Evolutionary conservation across 2,329 filamentous ascomycete genomes (phyloP), one percentile per base, ranked within the genome.

Genomic region (Paecilomyces dactylethromorphus): DNA sequence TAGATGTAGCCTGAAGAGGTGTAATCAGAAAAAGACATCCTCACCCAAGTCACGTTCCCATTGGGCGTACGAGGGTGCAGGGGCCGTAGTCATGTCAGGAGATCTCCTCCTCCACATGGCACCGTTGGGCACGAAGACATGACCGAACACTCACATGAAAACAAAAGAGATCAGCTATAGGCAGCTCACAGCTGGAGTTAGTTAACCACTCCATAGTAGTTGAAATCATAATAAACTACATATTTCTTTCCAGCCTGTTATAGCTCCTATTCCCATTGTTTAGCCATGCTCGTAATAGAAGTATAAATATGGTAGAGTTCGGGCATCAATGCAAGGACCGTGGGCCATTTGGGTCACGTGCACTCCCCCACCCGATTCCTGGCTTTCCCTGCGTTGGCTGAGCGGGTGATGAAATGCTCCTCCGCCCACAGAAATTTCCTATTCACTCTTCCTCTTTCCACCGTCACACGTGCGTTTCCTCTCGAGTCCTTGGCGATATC

Each of bases 1-100:
- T 96, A 91, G 87, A 78, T 68, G 65, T 62, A 62, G 63, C 56
- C 39, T 18, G 13, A n/a, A 45, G 7, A 18, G 39, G n/a, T 45
- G 18, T 45, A 45, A 45, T 53, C 31, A 56, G 12, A 52, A 26
- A 1, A 26, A 52, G 11, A 29, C 50, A 52, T 52, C 50, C 50
- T 52, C 26, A n/a, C 26, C 50, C 50, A 13, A 13, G 10, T 52
- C 6, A 24, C 13, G 26, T 21, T 21, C 50, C 21, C 21, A 24
- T 52, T 15, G 26, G 50, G 29, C 3, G 21, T 13, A 29, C 22
- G 8, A 26, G 50, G 22, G 50, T 52, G 11, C 50, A 24, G 21
- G 50, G 50, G 13, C 11, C 1, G 21, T 52, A 11, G 50, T 15
- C 50, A 24, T 52, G 50, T 52, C 50, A 52, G 50, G 50, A 52